phyloP scores from a whole-genome alignment of 345 rosid genomes.

The Eucalyptus cloeziana region DNA sequence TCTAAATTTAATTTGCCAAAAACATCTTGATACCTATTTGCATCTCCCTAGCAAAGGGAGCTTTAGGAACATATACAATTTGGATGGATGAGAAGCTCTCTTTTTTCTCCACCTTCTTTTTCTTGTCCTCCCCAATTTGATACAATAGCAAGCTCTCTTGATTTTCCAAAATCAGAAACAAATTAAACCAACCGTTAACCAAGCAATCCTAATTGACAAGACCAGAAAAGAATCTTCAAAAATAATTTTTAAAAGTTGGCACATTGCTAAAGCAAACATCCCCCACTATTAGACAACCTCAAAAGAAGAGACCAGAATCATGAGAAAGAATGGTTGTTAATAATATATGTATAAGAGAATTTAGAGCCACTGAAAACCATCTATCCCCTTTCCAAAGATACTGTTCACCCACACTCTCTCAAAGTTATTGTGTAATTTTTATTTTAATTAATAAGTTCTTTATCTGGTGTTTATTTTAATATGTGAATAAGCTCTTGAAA shows the following conservation, averaged over 20 bases:
- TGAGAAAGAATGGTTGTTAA: constrained; percentile 15
- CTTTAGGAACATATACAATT: neutral
- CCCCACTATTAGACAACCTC: constrained; percentile 2
- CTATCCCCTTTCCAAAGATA: neutral
- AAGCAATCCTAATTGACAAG: neutral
- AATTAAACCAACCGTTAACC: neutral
- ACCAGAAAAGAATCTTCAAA: neutral
- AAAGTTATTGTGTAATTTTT: neutral
- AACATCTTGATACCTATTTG: neutral
- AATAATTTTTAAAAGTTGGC: neutral
- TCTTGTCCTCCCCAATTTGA: neutral
- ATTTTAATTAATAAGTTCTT: neutral
- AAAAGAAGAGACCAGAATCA: constrained; percentile 52
- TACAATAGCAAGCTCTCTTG: neutral
- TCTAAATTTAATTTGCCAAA: neutral
- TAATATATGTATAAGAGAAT: neutral
- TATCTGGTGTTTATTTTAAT: neutral
- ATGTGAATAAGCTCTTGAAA: constrained; percentile 5
- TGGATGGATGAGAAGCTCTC: neutral
- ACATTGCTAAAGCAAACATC: neutral
- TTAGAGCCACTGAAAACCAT: neutral
- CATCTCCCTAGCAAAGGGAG: neutral
- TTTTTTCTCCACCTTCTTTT: neutral
- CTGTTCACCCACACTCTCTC: neutral
- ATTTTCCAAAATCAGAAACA: neutral